Conservation (phyloP, 257 asterid genomes). For the Misopates orontium region DNA sequence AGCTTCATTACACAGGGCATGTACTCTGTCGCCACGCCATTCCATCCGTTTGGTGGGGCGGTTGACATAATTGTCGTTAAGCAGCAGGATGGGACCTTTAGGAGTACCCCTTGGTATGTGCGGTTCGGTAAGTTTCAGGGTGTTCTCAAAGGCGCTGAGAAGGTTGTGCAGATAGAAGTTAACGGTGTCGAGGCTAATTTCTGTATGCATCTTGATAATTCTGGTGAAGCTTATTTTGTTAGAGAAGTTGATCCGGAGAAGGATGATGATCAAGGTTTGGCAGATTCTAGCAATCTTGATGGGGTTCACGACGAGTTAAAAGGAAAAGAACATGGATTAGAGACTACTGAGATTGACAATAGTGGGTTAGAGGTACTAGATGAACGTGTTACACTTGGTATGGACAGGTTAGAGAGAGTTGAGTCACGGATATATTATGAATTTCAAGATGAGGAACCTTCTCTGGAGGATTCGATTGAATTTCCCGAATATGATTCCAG, state of each 20-base stretch:
- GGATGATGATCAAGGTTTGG: constrained; percentile 26
- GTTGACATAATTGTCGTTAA: constrained; percentile 82
- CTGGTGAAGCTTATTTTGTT: constrained; percentile 89
- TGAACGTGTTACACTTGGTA: constrained; percentile 63
- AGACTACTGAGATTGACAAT: constrained; percentile 27
- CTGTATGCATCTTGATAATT: constrained; percentile 79
- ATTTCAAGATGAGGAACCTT: constrained; percentile 70
- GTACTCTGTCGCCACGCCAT: constrained; percentile 91
- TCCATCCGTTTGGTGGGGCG: constrained; percentile 97
- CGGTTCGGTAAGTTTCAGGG: constrained; percentile 93
- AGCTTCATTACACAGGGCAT: constrained; percentile 75
- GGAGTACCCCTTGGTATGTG: constrained; percentile 95
- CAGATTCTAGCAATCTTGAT: constrained; percentile 31
- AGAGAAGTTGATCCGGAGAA: constrained; percentile 56
- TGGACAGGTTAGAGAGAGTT: constrained; percentile 65
- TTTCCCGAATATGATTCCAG: constrained; percentile 66
- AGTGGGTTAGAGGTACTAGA: constrained; percentile 58
- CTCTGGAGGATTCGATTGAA: constrained; percentile 63
- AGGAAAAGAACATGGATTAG: constrained; percentile 41
- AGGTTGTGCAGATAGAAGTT: constrained; percentile 77
- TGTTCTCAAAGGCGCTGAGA: constrained; percentile 85
- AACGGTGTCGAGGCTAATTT: constrained; percentile 79
- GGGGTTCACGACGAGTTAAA: constrained; percentile 27
- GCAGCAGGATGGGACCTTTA: constrained; percentile 79
- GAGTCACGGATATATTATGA: constrained; percentile 80